Conservation (phyloP, 148 eudicot species). For the Fagopyrum tataricum region DNA sequence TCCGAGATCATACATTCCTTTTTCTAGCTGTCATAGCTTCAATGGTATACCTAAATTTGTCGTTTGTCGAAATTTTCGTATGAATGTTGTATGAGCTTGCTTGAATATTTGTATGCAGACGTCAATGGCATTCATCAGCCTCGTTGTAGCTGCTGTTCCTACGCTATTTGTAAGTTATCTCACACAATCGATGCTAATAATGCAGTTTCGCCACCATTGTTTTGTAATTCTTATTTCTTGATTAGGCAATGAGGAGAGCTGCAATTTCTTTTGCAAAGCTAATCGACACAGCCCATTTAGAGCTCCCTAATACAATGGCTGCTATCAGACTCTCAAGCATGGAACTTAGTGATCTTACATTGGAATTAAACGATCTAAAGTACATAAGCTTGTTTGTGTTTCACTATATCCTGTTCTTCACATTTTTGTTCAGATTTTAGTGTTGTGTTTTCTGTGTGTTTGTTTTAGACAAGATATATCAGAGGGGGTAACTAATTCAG, state of each 20-base stretch:
- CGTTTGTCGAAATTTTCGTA: not conserved
- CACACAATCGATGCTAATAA: too few species aligned
- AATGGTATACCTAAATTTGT: constrained; percentile 14
- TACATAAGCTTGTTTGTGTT: constrained; percentile 15
- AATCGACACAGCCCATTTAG: constrained; percentile 78
- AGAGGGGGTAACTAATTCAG: constrained; percentile 72
- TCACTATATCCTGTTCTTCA: not conserved
- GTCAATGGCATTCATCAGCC: constrained; percentile 52
- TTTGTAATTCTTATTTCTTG: not conserved
- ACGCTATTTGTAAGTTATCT: constrained; percentile 50
- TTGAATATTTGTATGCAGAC: constrained; percentile 42
- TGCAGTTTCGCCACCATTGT: too few species aligned
- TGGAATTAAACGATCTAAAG: constrained; percentile 82
- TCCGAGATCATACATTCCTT: constrained; percentile 54
- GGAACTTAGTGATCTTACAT: constrained; percentile 92
- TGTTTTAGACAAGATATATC: constrained; percentile 71
- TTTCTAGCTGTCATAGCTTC: constrained; percentile 60
- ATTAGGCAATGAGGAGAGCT: constrained; percentile 72
- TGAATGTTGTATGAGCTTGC: not conserved
- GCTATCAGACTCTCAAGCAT: constrained; percentile 82
- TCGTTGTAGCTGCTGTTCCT: constrained; percentile 69
- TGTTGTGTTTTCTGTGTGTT: not conserved
- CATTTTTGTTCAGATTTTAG: not conserved
- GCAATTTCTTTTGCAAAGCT: constrained; percentile 73
- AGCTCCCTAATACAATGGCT: constrained; percentile 89